Conservation (phyloP, 2,329 filamentous ascomycete species). For the Alternaria hordeiaustralica region DNA sequence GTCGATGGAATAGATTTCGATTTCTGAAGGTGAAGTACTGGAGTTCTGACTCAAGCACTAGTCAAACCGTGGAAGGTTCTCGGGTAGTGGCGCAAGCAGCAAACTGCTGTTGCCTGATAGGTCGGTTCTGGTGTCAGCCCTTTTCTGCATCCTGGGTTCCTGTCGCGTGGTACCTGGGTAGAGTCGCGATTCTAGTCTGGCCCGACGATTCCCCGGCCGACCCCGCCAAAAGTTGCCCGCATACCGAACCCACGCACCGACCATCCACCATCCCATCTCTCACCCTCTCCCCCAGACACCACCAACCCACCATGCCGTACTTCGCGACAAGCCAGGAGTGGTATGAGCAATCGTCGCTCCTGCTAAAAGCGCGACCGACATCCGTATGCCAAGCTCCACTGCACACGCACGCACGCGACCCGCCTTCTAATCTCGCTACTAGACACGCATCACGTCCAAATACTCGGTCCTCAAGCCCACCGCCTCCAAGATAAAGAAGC, state of each 20-base stretch:
- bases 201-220: conserved; percentile 20
- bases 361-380: conserved; percentile 83
- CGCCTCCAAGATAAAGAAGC: conserved; percentile 42
- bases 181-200: conserved; percentile 5
- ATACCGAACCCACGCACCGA: conserved; percentile 9
- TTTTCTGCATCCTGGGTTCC: neutral
- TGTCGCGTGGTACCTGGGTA: neutral
- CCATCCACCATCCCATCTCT: neutral
- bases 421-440: conserved; percentile 14
- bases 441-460: conserved; percentile 92
- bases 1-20: neutral
- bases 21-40: too few species aligned
- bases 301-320: conserved; percentile 69
- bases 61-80: neutral
- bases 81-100: neutral
- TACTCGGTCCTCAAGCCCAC: conserved; percentile 72
- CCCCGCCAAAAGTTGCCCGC: conserved; percentile 42
- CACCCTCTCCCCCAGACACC: conserved; percentile 16
- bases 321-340: conserved; percentile 86
- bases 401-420: conserved; percentile 12
- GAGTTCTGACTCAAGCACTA: neutral
- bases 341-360: conserved; percentile 84
- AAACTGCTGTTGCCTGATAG: neutral
- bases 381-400: conserved; percentile 65
- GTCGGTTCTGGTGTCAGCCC: neutral